These are phyloP conservation scores for Fraxinus nigra DNA, from an alignment of 305 asterid species.

Conservation along the genomic window DNA sequence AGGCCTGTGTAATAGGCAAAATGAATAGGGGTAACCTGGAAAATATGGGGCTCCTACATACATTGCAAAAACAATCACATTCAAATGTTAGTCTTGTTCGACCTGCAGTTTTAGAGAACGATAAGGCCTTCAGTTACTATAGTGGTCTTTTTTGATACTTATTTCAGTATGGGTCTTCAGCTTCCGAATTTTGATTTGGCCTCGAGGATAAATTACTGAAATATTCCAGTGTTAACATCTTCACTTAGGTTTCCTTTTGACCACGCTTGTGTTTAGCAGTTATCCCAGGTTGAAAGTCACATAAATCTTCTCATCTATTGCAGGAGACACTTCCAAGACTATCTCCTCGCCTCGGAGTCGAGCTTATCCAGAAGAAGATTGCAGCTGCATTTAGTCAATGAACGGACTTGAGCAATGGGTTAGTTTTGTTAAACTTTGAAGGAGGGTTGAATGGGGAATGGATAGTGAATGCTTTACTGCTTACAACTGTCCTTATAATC, in stretches of 20 bases:
- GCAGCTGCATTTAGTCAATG: conserved; percentile 54
- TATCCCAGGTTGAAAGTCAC: neutral
- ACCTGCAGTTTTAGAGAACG: neutral
- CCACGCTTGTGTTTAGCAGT: neutral
- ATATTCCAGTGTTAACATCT: neutral
- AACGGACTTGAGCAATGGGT: conserved; percentile 2
- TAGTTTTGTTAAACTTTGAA: neutral
- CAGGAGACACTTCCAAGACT: conserved; percentile 83
- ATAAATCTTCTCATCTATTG: conserved; percentile 8
- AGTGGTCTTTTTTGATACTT: neutral
- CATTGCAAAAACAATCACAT: neutral
- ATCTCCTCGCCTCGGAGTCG: conserved; percentile 85
- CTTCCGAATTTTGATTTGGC: neutral
- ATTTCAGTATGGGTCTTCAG: neutral
- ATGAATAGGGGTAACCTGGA: neutral
- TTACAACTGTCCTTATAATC: neutral
- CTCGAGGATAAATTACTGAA: neutral
- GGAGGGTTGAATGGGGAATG: neutral
- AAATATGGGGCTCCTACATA: neutral
- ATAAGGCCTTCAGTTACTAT: neutral
- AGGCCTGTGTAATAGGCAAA: neutral
- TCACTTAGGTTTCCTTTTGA: neutral
- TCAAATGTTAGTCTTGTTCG: neutral
- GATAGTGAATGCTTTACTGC: neutral
- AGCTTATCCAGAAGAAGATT: conserved; percentile 71